Percentiles rank a stretch among this genome's conserved stretches.
Conservation (phyloP, 208 protist species). For the Leishmania martiniquensis region DNA sequence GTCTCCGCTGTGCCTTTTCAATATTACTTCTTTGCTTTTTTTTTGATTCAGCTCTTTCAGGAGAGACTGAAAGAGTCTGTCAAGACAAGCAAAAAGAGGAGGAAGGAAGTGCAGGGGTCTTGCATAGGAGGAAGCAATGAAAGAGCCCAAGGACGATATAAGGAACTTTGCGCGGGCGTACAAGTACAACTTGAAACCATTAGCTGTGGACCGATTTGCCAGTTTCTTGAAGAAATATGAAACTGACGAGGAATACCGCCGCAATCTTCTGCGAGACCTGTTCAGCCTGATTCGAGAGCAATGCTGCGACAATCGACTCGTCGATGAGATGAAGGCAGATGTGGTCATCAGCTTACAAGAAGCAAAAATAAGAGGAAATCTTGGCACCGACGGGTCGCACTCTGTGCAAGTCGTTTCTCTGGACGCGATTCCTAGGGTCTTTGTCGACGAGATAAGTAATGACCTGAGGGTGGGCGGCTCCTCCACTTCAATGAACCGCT, state of each 20-base stretch:
- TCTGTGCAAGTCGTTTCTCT: constrained; percentile 50
- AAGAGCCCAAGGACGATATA: constrained; percentile 62
- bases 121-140: constrained; percentile 30
- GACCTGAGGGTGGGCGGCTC: constrained; percentile 45
- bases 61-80: not conserved
- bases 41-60: not conserved
- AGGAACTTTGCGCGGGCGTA: constrained; percentile 65
- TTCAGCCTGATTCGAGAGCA: constrained; percentile 72
- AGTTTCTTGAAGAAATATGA: constrained; percentile 54
- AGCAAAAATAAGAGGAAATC: constrained; percentile 41
- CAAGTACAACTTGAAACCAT: constrained; percentile 80
- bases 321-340: constrained; percentile 65
- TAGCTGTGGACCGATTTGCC: constrained; percentile 66
- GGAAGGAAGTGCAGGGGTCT: not conserved
- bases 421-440: constrained; percentile 48
- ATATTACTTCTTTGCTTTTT: not conserved
- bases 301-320: constrained; percentile 42
- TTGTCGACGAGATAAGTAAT: constrained; percentile 70
- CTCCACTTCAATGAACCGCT: constrained; percentile 31
- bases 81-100: not conserved
- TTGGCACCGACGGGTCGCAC: constrained; percentile 29
- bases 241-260: constrained; percentile 43
- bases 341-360: constrained; percentile 56
- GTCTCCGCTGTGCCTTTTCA: too few relatives aligned
- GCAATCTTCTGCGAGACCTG: constrained; percentile 62